Percentiles rank a stretch among this genome's conserved stretches.
phyloP scores from a whole-genome alignment of 148 eudicot genomes.

The Nepenthes gracilis region DNA sequence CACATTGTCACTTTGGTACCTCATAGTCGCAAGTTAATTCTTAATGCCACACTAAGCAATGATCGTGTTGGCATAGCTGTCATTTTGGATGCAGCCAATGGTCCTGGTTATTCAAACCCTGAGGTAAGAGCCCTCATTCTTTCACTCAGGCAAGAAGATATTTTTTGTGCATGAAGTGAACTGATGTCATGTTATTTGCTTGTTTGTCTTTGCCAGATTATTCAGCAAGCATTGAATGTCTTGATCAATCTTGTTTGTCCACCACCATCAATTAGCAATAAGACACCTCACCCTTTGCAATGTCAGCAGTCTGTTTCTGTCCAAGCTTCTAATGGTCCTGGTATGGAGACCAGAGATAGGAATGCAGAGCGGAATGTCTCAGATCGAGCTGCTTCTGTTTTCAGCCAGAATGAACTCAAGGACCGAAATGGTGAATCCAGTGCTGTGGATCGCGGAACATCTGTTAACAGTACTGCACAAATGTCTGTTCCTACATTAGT shows the following conservation, averaged over 20 bases:
- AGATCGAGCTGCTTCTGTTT: slow-evolving; percentile 29
- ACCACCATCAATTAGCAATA: slow-evolving; percentile 94
- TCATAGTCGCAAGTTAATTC: slow-evolving; percentile 70
- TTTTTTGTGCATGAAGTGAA: neutral
- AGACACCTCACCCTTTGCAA: slow-evolving; percentile 45
- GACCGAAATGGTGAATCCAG: slow-evolving; percentile 55
- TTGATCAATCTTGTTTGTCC: slow-evolving; percentile 95
- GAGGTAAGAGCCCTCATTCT: slow-evolving; percentile 46
- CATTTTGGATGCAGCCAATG: slow-evolving; percentile 86
- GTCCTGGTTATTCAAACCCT: slow-evolving; percentile 80
- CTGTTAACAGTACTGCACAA: slow-evolving; percentile 30
- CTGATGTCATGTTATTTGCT: slow-evolving; percentile 1
- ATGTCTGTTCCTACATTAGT: slow-evolving; percentile 49
- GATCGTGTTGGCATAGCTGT: slow-evolving; percentile 95
- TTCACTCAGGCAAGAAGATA: neutral
- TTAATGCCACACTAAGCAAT: slow-evolving; percentile 76
- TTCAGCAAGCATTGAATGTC: slow-evolving; percentile 81
- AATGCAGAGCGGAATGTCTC: slow-evolving; percentile 36
- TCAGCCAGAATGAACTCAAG: slow-evolving; percentile 46
- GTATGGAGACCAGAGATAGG: slow-evolving; percentile 41
- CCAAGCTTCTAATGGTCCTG: slow-evolving; percentile 52
- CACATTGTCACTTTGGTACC: slow-evolving; percentile 89
- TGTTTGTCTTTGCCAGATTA: slow-evolving; percentile 46
- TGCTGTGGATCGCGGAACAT: slow-evolving; percentile 42
- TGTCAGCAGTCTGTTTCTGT: slow-evolving; percentile 43